Evolutionary conservation across 495 filamentous ascomycete species (phyloP).

Genomic region (Aspergillus hancockii): DNA sequence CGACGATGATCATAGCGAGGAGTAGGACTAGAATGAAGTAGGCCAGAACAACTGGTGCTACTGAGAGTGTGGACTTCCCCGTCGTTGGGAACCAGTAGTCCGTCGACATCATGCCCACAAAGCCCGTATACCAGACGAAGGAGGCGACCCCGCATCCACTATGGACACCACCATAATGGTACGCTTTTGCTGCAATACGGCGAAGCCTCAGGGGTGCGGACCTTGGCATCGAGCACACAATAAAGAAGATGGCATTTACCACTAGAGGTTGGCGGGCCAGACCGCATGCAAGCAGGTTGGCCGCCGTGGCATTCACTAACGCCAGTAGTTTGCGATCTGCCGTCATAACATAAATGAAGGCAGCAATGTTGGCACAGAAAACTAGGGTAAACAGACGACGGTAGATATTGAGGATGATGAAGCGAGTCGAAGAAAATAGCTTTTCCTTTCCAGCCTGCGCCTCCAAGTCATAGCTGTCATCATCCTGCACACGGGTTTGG

Average conservation of each 20-base stretch:
- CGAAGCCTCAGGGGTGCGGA: slow-evolving; percentile 64
- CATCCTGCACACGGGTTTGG: not conserved
- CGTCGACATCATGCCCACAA: slow-evolving; percentile 52
- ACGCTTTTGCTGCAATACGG: slow-evolving; percentile 67
- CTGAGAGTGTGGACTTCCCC: slow-evolving; percentile 24
- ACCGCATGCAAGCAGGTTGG: slow-evolving; percentile 54
- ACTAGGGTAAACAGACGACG: slow-evolving; percentile 56
- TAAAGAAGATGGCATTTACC: slow-evolving; percentile 68
- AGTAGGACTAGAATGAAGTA: slow-evolving; percentile 45
- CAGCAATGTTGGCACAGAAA: slow-evolving; percentile 51
- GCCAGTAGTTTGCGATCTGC: slow-evolving; percentile 37
- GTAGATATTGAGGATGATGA: slow-evolving; percentile 46
- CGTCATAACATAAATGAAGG: slow-evolving; percentile 46
- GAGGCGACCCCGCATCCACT: slow-evolving; percentile 69
- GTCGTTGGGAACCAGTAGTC: slow-evolving; percentile 36
- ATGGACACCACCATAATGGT: slow-evolving; percentile 77
- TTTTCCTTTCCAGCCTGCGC: slow-evolving; percentile 40
- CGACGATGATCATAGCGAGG: slow-evolving; percentile 43
- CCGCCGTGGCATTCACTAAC: slow-evolving; percentile 51
- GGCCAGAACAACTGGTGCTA: slow-evolving; percentile 34
- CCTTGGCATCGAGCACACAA: slow-evolving; percentile 60
- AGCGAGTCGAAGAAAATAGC: slow-evolving; percentile 33
- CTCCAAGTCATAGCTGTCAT: slow-evolving; percentile 36
- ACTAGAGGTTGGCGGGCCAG: slow-evolving; percentile 74
- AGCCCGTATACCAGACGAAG: slow-evolving; percentile 68